Evolutionary conservation across 2,329 filamentous ascomycete species (phyloP).

Genomic region (Pleurostoma richardsiae): DNA sequence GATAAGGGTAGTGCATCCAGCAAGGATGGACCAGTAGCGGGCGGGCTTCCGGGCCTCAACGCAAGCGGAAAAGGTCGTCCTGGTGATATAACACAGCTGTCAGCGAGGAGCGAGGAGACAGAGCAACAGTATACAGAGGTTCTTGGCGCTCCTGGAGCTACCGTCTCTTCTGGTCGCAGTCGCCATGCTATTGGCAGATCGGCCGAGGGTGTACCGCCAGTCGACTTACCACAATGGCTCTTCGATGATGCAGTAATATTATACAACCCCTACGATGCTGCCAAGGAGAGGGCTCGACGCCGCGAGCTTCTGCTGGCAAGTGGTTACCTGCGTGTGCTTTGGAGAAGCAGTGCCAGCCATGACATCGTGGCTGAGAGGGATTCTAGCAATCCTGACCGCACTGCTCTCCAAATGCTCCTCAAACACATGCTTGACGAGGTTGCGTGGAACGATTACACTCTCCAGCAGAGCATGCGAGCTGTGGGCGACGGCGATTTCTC

Average conservation of each 20-base stretch:
- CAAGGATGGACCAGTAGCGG: neutral
- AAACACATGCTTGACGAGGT: neutral
- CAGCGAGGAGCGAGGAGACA: neutral
- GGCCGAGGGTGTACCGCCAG: neutral
- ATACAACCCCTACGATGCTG: neutral
- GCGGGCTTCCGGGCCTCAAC: neutral
- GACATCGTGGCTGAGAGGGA: neutral
- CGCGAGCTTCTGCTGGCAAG: neutral
- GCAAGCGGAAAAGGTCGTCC: neutral
- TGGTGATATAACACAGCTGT: neutral
- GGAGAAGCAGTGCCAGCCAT: neutral
- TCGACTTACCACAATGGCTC: neutral
- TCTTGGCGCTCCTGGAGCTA: no score
- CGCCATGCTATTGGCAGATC: neutral
- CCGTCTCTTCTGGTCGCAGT: neutral
- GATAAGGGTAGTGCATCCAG: neutral
- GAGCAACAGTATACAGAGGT: neutral
- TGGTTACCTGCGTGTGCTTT: no score
- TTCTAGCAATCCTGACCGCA: neutral
- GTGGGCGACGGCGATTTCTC: no score
- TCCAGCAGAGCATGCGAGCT: no score
- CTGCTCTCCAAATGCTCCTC: neutral
- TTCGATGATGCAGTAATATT: neutral
- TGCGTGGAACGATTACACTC: no score
- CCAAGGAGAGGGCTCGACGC: neutral